Base-by-base conservation (phyloP, 1,284 basidiomycete genomes). In the Ustilago loliicola region DNA sequence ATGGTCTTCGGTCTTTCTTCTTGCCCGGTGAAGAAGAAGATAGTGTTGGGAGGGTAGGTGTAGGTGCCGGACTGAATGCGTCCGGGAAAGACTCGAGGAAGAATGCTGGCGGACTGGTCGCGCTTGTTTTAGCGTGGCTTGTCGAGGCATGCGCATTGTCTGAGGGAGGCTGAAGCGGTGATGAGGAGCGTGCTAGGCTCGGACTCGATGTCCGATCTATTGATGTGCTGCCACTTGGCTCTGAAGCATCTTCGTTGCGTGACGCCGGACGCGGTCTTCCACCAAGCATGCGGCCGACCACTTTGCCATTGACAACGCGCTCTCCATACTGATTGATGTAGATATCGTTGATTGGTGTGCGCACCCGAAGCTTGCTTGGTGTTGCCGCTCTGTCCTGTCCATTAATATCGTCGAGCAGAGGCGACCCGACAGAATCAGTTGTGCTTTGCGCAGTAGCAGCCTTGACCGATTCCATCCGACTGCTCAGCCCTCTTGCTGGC, bases 241-340 rank as follows among this genome's bases (percentile, higher is more conserved):
- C 30, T 2, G 36, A 13, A 1, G 51, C 19, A n/a, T 53, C 42
- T 2, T 27, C 38, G 36, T 58, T 40, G 19, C 54, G 36, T 15
- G 62, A 74, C 9, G 48, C 21, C 3, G 72, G 67, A 5, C 65
- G 57, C 7, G 74, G 74, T 48, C 77, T 60, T 11, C 77, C 77
- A 19, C 77, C 74, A 1, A 70, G 59, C 3, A 55, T 64, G 13
- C 70, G 60, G 17, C 77, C 77, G 1, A 80, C 70, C 25, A 80
- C 67, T 36, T 74, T 76, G 63, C 77, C 77, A 23, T 77, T 60
- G 19, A 80, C 63, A 1, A 80, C 61, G 5, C 74, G 47, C 30
- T 80, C 77, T 13, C 77, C 77, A 38, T 71, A 80, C 36, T 77
- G 60, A 23, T 80, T 80, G 67, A 80, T 72, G 66, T 77, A 80